Evolutionary conservation across 1,284 basidiomycete species (phyloP), one percentile per base, ranked within the genome.

Genomic region (Malassezia brasiliensis): DNA sequence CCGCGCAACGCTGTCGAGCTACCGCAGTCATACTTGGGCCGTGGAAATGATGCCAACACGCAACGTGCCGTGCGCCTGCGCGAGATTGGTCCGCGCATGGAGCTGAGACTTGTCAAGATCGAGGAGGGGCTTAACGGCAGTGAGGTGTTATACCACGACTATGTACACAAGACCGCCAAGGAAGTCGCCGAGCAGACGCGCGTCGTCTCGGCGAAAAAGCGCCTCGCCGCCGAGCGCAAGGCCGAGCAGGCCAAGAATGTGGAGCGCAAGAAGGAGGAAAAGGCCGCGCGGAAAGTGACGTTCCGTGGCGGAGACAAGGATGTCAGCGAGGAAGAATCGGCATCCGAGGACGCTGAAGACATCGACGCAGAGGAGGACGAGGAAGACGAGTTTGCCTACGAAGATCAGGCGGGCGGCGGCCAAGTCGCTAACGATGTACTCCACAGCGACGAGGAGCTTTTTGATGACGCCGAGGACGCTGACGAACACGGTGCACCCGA

Each of bases 11-110:
- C 74, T 14, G 84, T 98, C 7, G 83, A 85, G 60, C 79, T 98
- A 19, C 87, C 89, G 38, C 86, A 86, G 56, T 87, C 94, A 72
- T 96, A 96, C 75, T 85, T 96, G 25, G 94, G 94, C 17, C 79
- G 91, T 69, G 93, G 91, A 59, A 96, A 96, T 75, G 85, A 84
- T 70, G 88, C 85, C 75, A 90, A 90, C 1, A 83, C 87, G 71
- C 84, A 87, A 77, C 83, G 90, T 61, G 93, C 94, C 2, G 88
- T 99, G 1, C 81, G 85, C 59, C 78, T 99, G 53, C 86, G 91
- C 53, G 94, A 99, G 77, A 84, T 96, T 48, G 94, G 94, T 0
- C 94, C 94, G 28, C 80, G 94, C 65, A 85, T 98, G 83, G 94
- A 98, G 76, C 77, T 96, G 63, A 82, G 82, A 64, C 79, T 98